Evolutionary conservation across 2,329 filamentous ascomycete species (phyloP), one percentile per base, ranked within the genome.

Genomic region (Phoma herbarum): DNA sequence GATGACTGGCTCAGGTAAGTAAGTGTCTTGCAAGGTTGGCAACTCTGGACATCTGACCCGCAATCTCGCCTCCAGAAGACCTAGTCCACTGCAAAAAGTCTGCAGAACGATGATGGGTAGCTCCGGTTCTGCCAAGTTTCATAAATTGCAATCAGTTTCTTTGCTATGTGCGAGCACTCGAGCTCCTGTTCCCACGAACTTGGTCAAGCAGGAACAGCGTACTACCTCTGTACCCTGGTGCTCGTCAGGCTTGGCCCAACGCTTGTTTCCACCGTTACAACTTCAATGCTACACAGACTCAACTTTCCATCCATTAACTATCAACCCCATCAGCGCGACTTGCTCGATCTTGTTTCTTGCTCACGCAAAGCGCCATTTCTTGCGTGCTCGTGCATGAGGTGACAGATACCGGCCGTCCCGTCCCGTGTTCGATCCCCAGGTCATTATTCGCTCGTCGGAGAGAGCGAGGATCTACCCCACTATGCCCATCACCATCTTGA

Each of bases 391-490:
- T 12, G 39, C 31, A 23, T 41, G 39, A n/a, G 25, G 29, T 46
- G 20, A 42, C 46, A 59, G 26, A 33, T 4, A 50, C 46, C 56
- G 39, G 45, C 45, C 45, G 26, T 47, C 35, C 43, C 43, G 48
- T 48, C 50, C 56, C 56, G 56, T 59, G 56, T 54, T 29, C 46
- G 46, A 50, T 54, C 22, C 31, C 11, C 8, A 25, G 10, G 33
- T 41, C 50, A 49, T 45, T 16, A 59, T 54, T 59, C 45, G 56
- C 56, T 59, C 50, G 2, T 50, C 39, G 50, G 45, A 31, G 23
- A n/a, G 16, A 26, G 50, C 49, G 55, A 49, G 41, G 6, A 54
- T 59, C 39, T 59, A 59, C 56, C 56, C 56, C 56, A 37, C 56
- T 26, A 42, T 10, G 23, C 35, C 22, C 20, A 37, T 31, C 43